These are phyloP conservation scores for Globisporangium ultimum DNA, from an alignment of 352 stramenopile genomes.

Conservation along the genomic window DNA sequence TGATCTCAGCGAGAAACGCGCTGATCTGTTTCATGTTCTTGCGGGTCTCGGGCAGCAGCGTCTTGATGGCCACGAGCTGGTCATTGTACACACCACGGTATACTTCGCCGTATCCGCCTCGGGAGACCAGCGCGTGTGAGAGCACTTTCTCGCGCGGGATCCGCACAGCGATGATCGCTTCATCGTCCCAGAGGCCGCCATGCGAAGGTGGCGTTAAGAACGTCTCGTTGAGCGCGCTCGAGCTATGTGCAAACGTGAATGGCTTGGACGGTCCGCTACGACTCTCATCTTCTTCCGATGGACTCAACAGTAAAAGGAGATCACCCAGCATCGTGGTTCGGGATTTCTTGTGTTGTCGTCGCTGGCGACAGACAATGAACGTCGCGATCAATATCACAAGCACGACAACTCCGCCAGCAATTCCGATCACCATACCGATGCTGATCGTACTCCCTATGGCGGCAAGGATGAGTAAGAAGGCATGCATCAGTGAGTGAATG, in stretches of 20 bases:
- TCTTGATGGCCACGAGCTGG: constrained; percentile 45
- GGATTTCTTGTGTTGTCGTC: background rate
- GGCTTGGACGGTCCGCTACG: too few species aligned
- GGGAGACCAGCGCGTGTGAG: constrained; percentile 17
- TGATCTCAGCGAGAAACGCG: constrained; percentile 39
- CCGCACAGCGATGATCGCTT: constrained; percentile 26
- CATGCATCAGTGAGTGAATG: background rate
- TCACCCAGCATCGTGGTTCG: too few species aligned
- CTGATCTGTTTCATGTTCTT: constrained; percentile 31
- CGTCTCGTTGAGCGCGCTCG: too few species aligned
- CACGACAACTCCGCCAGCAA: constrained; percentile 1
- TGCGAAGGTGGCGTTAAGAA: too few species aligned
- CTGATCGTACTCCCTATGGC: background rate
- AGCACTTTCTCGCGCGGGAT: constrained; percentile 31
- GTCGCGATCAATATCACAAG: constrained; percentile 10
- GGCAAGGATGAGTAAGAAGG: background rate
- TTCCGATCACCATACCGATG: constrained; percentile 2
- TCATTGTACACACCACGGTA: constrained; percentile 32
- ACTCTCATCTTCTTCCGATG: too few species aligned
- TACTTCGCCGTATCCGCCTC: constrained; percentile 46
- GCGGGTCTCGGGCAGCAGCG: constrained; percentile 23
- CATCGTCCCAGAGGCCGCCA: constrained; percentile 31
- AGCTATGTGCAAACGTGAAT: too few species aligned
- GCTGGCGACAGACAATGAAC: constrained; percentile 6
- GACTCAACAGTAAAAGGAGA: too few species aligned